A percentile compares a stretch with the other conserved stretches of the same genome.
phyloP scores from a whole-genome alignment of 768 basidiomycete genomes.

The Podaxis mareebaensis region DNA sequence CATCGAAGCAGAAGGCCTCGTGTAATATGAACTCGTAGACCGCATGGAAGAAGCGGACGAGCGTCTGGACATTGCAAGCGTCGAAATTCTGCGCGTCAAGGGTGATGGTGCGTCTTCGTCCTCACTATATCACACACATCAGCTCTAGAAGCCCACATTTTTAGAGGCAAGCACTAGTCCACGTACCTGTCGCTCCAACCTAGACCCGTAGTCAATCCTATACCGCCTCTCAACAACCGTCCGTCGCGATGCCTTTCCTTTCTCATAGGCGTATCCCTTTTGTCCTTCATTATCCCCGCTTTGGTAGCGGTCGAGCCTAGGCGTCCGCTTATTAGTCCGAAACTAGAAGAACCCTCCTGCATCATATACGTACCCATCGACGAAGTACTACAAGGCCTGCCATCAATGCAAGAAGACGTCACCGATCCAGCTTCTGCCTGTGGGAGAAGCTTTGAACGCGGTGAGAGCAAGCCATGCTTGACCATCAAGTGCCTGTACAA shows the following conservation, averaged over 20 bases:
- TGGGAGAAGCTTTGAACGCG: slow-evolving; percentile 61
- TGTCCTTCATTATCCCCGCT: slow-evolving; percentile 48
- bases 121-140: slow-evolving; percentile 42
- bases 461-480: slow-evolving; percentile 64
- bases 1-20: slow-evolving; percentile 11
- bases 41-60: slow-evolving; percentile 46
- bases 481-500: slow-evolving; percentile 60
- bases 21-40: slow-evolving; percentile 20
- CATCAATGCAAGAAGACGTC: slow-evolving; percentile 18
- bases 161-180: not conserved
- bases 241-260: slow-evolving; percentile 66
- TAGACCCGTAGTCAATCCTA: slow-evolving; percentile 70
- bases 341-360: not conserved
- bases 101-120: slow-evolving; percentile 74
- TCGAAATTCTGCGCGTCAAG: slow-evolving; percentile 62
- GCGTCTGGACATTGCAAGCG: slow-evolving; percentile 49
- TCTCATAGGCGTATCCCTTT: slow-evolving; percentile 56
- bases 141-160: not conserved
- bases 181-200: slow-evolving; percentile 75
- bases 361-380: slow-evolving; percentile 31
- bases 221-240: slow-evolving; percentile 53
- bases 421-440: slow-evolving; percentile 24
- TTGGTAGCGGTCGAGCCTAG: slow-evolving; percentile 34
- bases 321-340: not conserved
- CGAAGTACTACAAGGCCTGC: slow-evolving; percentile 34